These are phyloP conservation scores for Teratosphaeriaceae sp. DNA, from an alignment of 2,329 filamentous ascomycete genomes.

Conservation along the genomic window DNA sequence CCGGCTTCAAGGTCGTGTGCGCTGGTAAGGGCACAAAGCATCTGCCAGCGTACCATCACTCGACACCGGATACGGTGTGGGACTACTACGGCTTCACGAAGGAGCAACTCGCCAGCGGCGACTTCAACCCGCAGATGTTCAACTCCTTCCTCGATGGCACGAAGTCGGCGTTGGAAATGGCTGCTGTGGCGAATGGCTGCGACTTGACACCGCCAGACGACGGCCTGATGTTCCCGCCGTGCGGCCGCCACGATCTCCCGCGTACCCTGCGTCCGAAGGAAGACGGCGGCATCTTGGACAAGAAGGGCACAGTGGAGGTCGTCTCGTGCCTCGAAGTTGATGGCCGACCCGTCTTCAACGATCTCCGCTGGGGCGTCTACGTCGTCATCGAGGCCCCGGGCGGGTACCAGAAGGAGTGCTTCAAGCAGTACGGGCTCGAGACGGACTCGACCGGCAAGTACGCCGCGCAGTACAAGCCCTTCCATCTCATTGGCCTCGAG, in stretches of 20 bases:
- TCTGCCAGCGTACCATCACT: constrained; percentile 40
- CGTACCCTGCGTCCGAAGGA: constrained; percentile 34
- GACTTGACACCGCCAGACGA: constrained; percentile 35
- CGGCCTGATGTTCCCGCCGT: constrained; percentile 40
- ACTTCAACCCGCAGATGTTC: constrained; percentile 46
- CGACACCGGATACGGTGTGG: constrained; percentile 43
- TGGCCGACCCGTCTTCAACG: constrained; percentile 36
- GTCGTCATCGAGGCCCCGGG: constrained; percentile 39
- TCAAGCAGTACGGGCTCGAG: constrained; percentile 41
- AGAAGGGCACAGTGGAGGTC: constrained; percentile 40
- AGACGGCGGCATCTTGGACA: constrained; percentile 38
- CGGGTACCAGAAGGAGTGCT: constrained; percentile 38
- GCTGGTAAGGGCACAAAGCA: constrained; percentile 44
- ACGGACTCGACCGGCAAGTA: constrained; percentile 38
- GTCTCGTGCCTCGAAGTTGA: constrained; percentile 40
- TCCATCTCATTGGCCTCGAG: constrained; percentile 43
- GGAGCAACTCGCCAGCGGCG: constrained; percentile 36
- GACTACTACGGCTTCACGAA: constrained; percentile 41
- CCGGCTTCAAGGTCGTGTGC: constrained; percentile 41
- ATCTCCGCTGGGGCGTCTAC: constrained; percentile 40
- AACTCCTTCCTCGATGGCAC: constrained; percentile 45
- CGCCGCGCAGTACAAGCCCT: constrained; percentile 42
- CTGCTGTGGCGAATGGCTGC: constrained; percentile 42
- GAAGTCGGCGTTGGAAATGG: constrained; percentile 43
- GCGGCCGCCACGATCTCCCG: constrained; percentile 38